phyloP scores from a whole-genome alignment of 345 rosid genomes.

The Orychophragmus violaceus region DNA sequence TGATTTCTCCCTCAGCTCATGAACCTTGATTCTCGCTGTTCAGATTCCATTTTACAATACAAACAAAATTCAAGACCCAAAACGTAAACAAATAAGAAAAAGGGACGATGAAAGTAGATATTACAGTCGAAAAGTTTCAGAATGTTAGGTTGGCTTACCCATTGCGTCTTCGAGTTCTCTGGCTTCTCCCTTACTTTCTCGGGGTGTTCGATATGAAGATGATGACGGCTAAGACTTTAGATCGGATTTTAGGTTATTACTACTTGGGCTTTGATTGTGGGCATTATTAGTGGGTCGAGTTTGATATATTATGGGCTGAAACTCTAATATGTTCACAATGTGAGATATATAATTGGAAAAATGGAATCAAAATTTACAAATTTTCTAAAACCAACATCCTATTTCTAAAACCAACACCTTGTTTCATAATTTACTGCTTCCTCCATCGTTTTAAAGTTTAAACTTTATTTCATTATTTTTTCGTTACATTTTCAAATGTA shows the following conservation, averaged over 20 bases:
- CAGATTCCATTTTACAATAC: neutral
- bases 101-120: neutral
- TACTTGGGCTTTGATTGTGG: neutral
- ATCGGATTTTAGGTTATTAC: neutral
- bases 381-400: neutral
- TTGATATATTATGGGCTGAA: neutral
- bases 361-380: neutral
- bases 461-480: too few relatives aligned
- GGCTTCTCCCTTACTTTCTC: neutral
- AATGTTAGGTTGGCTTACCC: slow-evolving; percentile 9
- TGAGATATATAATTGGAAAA: neutral
- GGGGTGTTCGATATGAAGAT: neutral
- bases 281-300: neutral
- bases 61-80: neutral
- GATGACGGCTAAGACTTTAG: slow-evolving; percentile 11
- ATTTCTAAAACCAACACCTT: too few relatives aligned
- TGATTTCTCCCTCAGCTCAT: slow-evolving; percentile 52
- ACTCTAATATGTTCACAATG: neutral
- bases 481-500: too few relatives aligned
- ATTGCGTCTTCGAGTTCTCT: slow-evolving; percentile 21
- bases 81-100: neutral
- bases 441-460: too few relatives aligned
- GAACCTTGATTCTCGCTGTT: slow-evolving; percentile 55
- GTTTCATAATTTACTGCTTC: too few relatives aligned
- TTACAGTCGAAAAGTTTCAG: neutral